phyloP scores from a whole-genome alignment of 164 flowering plant species.

The Berberis vulgaris region DNA sequence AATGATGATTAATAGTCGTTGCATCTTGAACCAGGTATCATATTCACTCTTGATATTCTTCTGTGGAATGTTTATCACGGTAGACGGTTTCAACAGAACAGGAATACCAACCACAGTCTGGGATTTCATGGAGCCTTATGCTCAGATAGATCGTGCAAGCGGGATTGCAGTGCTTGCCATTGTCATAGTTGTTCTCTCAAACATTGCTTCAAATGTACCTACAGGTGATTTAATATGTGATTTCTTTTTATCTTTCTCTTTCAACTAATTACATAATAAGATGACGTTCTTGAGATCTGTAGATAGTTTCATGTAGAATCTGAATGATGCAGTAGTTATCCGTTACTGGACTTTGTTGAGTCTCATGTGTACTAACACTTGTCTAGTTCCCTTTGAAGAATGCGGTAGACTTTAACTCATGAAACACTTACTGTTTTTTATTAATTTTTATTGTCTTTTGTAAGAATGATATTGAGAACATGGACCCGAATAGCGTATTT shows the following conservation, averaged over 20 bases:
- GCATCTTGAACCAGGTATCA: conserved; percentile 34
- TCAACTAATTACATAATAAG: too few relatives aligned
- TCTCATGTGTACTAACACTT: too few relatives aligned
- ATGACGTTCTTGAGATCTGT: too few relatives aligned
- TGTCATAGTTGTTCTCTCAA: conserved; percentile 56
- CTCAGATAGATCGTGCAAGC: conserved; percentile 30
- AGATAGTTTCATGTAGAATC: too few relatives aligned
- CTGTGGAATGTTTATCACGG: conserved; percentile 69
- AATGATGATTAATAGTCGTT: not conserved
- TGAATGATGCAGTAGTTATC: too few relatives aligned
- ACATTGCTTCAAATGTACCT: conserved; percentile 65
- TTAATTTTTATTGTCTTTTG: too few relatives aligned
- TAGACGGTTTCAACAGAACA: conserved; percentile 60
- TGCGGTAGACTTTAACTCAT: too few relatives aligned
- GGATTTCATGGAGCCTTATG: conserved; percentile 53
- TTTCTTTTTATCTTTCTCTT: not conserved
- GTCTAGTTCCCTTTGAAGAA: too few relatives aligned
- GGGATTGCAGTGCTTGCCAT: conserved; percentile 39
- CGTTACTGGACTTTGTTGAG: too few relatives aligned
- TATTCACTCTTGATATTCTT: conserved; percentile 62
- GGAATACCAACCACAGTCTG: conserved; percentile 50
- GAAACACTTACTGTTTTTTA: too few relatives aligned
- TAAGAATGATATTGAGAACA: too few relatives aligned
- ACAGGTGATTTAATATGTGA: conserved; percentile 29
- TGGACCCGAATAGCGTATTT: too few relatives aligned